Base-by-base conservation (phyloP, 495 filamentous ascomycete genomes). In the Neurospora sublineolata region DNA sequence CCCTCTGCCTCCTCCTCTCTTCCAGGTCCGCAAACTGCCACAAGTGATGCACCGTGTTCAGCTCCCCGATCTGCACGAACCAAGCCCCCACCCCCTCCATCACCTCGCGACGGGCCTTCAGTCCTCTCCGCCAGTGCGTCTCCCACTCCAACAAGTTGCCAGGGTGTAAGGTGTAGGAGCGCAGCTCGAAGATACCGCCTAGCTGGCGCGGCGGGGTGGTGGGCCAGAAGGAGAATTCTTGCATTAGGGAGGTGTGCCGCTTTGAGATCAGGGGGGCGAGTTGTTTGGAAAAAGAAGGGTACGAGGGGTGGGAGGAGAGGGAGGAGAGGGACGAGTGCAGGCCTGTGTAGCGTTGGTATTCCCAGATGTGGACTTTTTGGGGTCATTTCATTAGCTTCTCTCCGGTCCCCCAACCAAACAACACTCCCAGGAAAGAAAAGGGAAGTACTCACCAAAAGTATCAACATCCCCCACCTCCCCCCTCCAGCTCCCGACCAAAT, bases 171-270 rank as follows among this genome's bases (percentile, higher is more conserved):
- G 94, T 98, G 84, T 99, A 99, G 18, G 95, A 97, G 37, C 95
- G 93, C 16, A 99, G 88, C 85, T 99, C 95, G 78, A 99, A 99
- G 38, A 99, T 81, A 30, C 95, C 95, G 73, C 95, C 95, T 8
- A 99, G 87, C 72, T 90, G 84, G 40, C 95, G 93, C 0, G 95
- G 95, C 0, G 95, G 87, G 0, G 93, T 94, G 1, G 95, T 99
- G 0, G 95, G 95, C 95, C 95, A 99, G 87, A 99, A 99, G 68
- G 92, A 96, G 83, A 99, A 99, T 80, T 99, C 95, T 80, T 99
- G 95, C 95, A 99, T 99, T 37, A 99, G 86, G 0, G 95, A 97
- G 12, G 88, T 91, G 75, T 90, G 88, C 82, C 97, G 97, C 73
- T 88, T 86, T n/a, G n/a, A n/a, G n/a, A n/a, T n/a, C n/a, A 97